These are phyloP conservation scores for Quercus engelmannii DNA, from an alignment of 306 rosid species.

Conservation along the genomic window DNA sequence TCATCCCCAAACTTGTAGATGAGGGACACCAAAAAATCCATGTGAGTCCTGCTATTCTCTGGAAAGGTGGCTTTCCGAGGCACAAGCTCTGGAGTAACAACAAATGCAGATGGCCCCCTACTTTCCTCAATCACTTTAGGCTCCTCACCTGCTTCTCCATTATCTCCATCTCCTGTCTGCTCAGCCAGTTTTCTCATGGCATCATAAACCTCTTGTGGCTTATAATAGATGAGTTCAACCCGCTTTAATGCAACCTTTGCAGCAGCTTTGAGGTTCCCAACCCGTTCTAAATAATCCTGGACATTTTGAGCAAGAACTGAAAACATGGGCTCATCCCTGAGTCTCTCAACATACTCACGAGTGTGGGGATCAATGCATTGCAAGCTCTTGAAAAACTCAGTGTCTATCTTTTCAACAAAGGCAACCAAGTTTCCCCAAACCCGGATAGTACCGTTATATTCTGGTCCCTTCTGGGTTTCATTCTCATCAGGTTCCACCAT, in stretches of 20 bases:
- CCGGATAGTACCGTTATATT: slow-evolving; percentile 61
- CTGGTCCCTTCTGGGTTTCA: slow-evolving; percentile 84
- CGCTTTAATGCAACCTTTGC: slow-evolving; percentile 81
- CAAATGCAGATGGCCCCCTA: slow-evolving; percentile 68
- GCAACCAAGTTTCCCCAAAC: slow-evolving; percentile 96
- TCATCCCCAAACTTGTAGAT: slow-evolving; percentile 88
- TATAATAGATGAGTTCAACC: slow-evolving; percentile 82
- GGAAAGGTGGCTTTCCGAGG: slow-evolving; percentile 85
- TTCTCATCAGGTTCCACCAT: slow-evolving; percentile 81
- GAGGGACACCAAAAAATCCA: slow-evolving; percentile 78
- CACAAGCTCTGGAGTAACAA: slow-evolving; percentile 73
- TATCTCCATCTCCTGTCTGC: slow-evolving; percentile 45
- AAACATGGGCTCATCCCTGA: slow-evolving; percentile 78
- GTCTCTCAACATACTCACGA: slow-evolving; percentile 93
- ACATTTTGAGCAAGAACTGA: slow-evolving; percentile 92
- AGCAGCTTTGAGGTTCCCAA: slow-evolving; percentile 62
- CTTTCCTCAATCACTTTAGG: slow-evolving; percentile 56
- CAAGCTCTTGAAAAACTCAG: slow-evolving; percentile 90
- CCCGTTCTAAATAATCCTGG: slow-evolving; percentile 79
- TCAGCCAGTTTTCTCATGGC: slow-evolving; percentile 93
- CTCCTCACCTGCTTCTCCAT: slow-evolving; percentile 45
- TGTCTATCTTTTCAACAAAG: slow-evolving; percentile 73
- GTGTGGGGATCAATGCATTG: slow-evolving; percentile 98
- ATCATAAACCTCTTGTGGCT: slow-evolving; percentile 93
- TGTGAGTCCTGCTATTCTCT: slow-evolving; percentile 67